A percentile compares a stretch with the other conserved stretches of the same genome.
Evolutionary conservation across 176 grass and related monocot species (phyloP).

Genomic region (Carex kokanica): DNA sequence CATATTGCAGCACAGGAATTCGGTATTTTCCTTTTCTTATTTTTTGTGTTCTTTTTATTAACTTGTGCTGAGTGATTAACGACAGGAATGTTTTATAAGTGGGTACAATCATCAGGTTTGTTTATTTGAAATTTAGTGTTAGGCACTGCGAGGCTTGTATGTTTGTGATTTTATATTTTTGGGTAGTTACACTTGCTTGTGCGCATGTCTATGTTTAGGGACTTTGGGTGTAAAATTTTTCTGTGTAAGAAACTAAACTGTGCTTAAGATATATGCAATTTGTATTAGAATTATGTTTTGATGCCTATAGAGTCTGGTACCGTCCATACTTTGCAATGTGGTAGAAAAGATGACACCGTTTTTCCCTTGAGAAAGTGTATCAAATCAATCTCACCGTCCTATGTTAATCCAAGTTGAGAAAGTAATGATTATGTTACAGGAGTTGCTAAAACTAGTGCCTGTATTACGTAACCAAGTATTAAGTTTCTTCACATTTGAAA

Average conservation of each 20-base stretch:
- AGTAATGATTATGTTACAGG: not conserved
- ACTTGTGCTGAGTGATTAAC: not conserved
- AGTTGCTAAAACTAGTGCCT: too few relatives aligned
- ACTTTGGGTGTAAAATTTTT: not conserved
- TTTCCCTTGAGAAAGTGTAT: not conserved
- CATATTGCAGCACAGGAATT: not conserved
- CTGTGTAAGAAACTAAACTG: not conserved
- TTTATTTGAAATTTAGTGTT: conserved; percentile 17
- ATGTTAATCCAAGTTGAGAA: not conserved
- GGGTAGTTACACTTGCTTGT: not conserved
- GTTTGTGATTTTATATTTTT: conserved; percentile 4
- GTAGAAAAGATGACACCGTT: not conserved
- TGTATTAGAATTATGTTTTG: not conserved
- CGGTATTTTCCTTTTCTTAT: not conserved
- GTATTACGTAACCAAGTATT: too few relatives aligned
- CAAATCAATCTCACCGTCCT: not conserved
- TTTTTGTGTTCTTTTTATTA: not conserved
- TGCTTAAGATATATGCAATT: not conserved
- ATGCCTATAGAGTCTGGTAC: not conserved
- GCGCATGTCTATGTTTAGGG: not conserved
- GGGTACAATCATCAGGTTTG: not conserved
- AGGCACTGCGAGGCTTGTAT: not conserved
- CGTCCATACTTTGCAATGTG: too few relatives aligned
- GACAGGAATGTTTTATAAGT: not conserved
- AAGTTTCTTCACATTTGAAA: too few relatives aligned